Evolutionary conservation across 1,284 basidiomycete species (phyloP).

Genomic region (Austroboletus niveus): DNA sequence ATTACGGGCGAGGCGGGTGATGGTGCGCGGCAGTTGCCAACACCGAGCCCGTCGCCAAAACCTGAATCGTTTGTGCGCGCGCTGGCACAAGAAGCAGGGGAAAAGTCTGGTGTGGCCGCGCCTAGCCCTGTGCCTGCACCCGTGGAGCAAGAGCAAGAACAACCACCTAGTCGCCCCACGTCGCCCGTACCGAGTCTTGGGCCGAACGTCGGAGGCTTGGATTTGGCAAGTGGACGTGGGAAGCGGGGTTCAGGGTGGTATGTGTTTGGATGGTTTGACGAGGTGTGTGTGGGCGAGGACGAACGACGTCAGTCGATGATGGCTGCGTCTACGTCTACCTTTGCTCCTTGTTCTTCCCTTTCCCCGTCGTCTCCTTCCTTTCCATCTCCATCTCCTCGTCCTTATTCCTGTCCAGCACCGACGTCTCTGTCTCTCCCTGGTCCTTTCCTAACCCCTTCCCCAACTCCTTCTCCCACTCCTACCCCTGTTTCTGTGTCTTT

Average conservation of each 20-base stretch:
- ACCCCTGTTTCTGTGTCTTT: not conserved
- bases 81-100: slow-evolving; percentile 11
- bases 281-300: slow-evolving; percentile 12
- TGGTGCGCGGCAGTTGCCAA: slow-evolving; percentile 19
- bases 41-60: slow-evolving; percentile 22
- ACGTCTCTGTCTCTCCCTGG: too few species aligned
- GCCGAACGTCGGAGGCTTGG: slow-evolving; percentile 29
- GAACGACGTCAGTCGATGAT: not conserved
- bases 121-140: not conserved
- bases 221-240: slow-evolving; percentile 28
- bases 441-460: not conserved
- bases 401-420: too few species aligned
- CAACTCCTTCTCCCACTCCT: not conserved
- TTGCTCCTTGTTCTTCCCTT: too few species aligned
- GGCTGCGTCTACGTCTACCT: not conserved
- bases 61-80: not conserved
- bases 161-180: slow-evolving; percentile 2
- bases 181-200: slow-evolving; percentile 25
- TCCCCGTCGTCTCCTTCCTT: not conserved
- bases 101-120: not conserved
- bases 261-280: slow-evolving; percentile 33
- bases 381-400: not conserved
- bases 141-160: not conserved
- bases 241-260: slow-evolving; percentile 36
- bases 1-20: not conserved